Evolutionary conservation across 2,329 filamentous ascomycete genomes (phyloP).

Genomic region (Lasiodiplodia sp.): DNA sequence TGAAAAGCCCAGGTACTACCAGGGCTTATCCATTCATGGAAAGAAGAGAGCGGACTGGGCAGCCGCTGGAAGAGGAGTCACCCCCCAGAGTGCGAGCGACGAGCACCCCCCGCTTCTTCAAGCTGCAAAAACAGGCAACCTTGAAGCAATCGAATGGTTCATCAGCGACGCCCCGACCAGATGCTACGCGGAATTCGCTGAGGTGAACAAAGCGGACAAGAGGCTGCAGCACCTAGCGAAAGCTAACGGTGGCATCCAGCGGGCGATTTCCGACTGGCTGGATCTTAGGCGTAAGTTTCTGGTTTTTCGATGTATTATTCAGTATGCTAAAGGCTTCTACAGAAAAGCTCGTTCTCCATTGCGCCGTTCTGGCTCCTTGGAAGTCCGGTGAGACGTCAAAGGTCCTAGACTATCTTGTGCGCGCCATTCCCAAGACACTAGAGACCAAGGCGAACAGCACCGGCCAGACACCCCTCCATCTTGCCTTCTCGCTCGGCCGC

Average conservation of each 20-base stretch:
- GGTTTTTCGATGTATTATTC: neutral
- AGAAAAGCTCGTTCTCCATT: conserved; percentile 72
- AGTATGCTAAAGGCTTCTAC: conserved; percentile 6
- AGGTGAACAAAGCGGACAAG: conserved; percentile 66
- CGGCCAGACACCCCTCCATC: conserved; percentile 71
- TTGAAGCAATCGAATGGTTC: conserved; percentile 80
- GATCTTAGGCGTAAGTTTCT: conserved; percentile 62
- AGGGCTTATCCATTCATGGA: conserved; percentile 77
- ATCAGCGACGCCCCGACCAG: conserved; percentile 72
- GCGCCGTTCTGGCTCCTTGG: conserved; percentile 52
- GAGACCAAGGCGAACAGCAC: conserved; percentile 61
- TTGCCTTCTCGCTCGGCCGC: conserved; percentile 68
- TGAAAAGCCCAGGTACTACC: conserved; percentile 75
- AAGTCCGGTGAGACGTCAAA: conserved; percentile 52
- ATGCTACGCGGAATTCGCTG: conserved; percentile 73
- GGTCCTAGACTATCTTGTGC: conserved; percentile 71
- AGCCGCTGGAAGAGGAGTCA: conserved; percentile 60
- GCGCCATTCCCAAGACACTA: conserved; percentile 66
- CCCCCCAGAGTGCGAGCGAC: conserved; percentile 33
- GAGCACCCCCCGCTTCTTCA: conserved; percentile 66
- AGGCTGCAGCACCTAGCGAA: conserved; percentile 68
- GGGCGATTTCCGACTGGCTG: conserved; percentile 69
- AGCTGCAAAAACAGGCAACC: conserved; percentile 63
- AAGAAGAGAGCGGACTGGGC: conserved; percentile 80
- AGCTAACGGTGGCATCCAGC: conserved; percentile 68